Evolutionary conservation across 2,329 filamentous ascomycete species (phyloP).

Genomic region (Westerdykella aurantiaca): DNA sequence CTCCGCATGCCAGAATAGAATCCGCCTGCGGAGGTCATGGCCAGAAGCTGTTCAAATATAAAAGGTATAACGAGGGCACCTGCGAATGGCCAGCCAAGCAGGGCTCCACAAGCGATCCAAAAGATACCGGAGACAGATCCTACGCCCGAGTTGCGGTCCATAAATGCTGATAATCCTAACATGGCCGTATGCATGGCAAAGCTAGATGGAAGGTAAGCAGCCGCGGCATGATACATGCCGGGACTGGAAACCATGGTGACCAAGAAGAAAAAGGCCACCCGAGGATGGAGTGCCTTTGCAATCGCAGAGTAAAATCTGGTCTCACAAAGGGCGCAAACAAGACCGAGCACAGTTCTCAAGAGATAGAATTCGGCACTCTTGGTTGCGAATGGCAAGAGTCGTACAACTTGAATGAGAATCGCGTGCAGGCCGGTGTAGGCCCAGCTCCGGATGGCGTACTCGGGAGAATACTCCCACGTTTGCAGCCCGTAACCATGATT

Average conservation of each 20-base stretch:
- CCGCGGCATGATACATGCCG: slow-evolving; percentile 88
- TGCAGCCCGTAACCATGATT: slow-evolving; percentile 88
- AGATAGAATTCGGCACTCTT: slow-evolving; percentile 74
- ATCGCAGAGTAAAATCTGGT: slow-evolving; percentile 74
- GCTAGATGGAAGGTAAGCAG: slow-evolving; percentile 83
- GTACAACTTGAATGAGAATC: slow-evolving; percentile 59
- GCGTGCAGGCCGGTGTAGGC: slow-evolving; percentile 80
- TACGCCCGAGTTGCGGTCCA: slow-evolving; percentile 78
- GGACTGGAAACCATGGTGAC: slow-evolving; percentile 71
- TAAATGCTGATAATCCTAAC: slow-evolving; percentile 79
- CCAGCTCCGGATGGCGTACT: slow-evolving; percentile 94
- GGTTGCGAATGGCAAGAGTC: slow-evolving; percentile 44
- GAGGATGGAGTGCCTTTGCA: slow-evolving; percentile 68
- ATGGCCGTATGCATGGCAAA: slow-evolving; percentile 95
- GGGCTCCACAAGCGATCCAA: slow-evolving; percentile 80
- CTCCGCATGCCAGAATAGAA: slow-evolving; percentile 56
- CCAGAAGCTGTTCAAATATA: slow-evolving; percentile 66
- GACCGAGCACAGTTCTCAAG: slow-evolving; percentile 67
- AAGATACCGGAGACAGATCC: slow-evolving; percentile 79
- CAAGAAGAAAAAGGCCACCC: slow-evolving; percentile 80
- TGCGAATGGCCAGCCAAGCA: slow-evolving; percentile 93
- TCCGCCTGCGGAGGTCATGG: slow-evolving; percentile 50
- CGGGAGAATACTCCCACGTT: slow-evolving; percentile 97
- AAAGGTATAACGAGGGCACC: slow-evolving; percentile 77
- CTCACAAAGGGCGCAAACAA: slow-evolving; percentile 74